Percentiles rank a stretch among this genome's conserved stretches.
Evolutionary conservation across 768 basidiomycete species (phyloP).

Genomic region (Suillus brevipes): DNA sequence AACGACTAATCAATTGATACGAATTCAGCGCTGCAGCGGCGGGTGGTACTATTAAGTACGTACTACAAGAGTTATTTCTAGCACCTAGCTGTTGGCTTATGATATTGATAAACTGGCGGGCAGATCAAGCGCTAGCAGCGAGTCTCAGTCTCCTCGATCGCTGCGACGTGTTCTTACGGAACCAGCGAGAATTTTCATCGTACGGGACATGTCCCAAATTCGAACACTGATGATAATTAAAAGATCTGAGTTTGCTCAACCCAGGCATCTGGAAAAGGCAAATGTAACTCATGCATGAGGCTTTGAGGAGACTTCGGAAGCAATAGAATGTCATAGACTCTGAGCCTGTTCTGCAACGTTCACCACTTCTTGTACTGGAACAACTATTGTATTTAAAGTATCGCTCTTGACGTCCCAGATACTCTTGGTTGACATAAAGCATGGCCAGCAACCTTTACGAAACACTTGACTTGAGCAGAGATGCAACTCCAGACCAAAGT

Average conservation of each 20-base stretch:
- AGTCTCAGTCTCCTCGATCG: slow-evolving; percentile 38
- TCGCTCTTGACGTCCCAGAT: not conserved
- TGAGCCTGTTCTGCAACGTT: not conserved
- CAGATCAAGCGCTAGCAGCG: slow-evolving; percentile 4
- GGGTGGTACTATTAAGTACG: too few relatives aligned
- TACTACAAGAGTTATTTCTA: too few relatives aligned
- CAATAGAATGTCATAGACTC: slow-evolving; percentile 6
- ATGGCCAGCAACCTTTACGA: slow-evolving; percentile 70
- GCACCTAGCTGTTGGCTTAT: too few relatives aligned
- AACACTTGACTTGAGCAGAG: slow-evolving; percentile 49
- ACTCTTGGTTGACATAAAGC: slow-evolving; percentile 3
- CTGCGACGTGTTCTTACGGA: slow-evolving; percentile 21
- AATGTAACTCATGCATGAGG: not conserved
- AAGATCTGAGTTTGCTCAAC: too few relatives aligned
- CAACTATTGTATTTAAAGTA: not conserved
- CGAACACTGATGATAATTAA: too few relatives aligned
- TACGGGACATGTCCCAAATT: too few relatives aligned
- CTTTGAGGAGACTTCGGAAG: not conserved
- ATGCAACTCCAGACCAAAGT: slow-evolving; percentile 68
- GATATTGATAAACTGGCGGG: too few relatives aligned
- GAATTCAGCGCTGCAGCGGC: too few relatives aligned
- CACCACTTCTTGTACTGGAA: not conserved
- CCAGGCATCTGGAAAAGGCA: not conserved
- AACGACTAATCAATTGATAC: too few relatives aligned
- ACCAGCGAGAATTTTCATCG: not conserved